Evolutionary conservation across 495 filamentous ascomycete genomes (phyloP).

Genomic region (Penicillium cataractarum): DNA sequence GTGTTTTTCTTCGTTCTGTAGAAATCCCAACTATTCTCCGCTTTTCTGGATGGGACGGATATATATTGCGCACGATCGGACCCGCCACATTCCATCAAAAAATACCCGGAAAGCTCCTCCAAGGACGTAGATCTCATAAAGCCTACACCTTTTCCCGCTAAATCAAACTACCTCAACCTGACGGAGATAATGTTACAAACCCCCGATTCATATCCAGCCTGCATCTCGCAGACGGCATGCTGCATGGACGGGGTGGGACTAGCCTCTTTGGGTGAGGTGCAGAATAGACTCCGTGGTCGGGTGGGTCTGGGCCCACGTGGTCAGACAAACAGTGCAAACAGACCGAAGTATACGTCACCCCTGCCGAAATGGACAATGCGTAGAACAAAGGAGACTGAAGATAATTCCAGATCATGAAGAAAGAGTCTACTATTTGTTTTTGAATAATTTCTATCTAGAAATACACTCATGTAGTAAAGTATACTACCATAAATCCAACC

Average conservation of each 20-base stretch:
- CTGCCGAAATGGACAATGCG: background rate
- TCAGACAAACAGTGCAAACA: conserved; percentile 37
- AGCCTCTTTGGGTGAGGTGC: conserved; percentile 30
- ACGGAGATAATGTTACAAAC: conserved; percentile 5
- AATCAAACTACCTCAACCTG: no score
- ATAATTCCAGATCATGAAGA: background rate
- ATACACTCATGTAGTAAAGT: conserved; percentile 68
- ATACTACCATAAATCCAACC: conserved; percentile 93
- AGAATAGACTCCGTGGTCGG: conserved; percentile 37
- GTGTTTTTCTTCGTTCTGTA: no score
- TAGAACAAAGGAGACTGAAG: background rate
- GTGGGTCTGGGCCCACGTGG: conserved; percentile 45
- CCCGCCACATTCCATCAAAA: background rate
- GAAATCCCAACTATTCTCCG: no score
- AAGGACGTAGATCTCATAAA: no score
- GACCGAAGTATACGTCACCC: conserved; percentile 24
- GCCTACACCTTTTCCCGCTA: background rate
- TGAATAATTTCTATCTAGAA: background rate
- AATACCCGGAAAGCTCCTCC: background rate
- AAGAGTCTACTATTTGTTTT: background rate
- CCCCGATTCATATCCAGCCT: conserved; percentile 17
- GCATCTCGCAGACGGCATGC: conserved; percentile 27
- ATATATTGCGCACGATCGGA: background rate
- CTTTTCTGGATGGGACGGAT: no score
- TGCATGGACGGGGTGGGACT: conserved; percentile 29